phyloP scores from a whole-genome alignment of 768 basidiomycete genomes.

The Hypholoma fasciculare region DNA sequence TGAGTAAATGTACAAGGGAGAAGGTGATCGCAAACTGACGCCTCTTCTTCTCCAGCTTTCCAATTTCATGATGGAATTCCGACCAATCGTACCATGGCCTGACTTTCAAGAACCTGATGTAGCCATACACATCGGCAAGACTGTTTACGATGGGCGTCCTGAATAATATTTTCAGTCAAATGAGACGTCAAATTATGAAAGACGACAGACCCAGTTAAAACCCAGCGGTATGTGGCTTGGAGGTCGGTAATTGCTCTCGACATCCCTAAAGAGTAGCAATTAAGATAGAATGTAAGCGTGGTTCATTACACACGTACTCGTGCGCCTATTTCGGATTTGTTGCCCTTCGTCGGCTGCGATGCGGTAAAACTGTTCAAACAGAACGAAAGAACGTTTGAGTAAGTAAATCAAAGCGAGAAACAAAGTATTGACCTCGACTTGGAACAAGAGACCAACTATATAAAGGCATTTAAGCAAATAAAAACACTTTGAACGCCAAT shows the following conservation, averaged over 20 bases:
- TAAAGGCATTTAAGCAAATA: not conserved
- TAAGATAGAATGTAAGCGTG: not conserved
- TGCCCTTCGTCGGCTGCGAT: slow-evolving; percentile 61
- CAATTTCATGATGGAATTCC: slow-evolving; percentile 39
- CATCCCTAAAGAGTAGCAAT: slow-evolving; percentile 32
- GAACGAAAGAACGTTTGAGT: no score
- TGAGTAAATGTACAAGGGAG: not conserved
- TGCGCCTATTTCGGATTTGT: slow-evolving; percentile 48
- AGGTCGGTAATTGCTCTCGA: slow-evolving; percentile 59
- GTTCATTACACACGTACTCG: slow-evolving; percentile 32
- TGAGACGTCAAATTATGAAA: not conserved
- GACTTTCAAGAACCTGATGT: slow-evolving; percentile 42
- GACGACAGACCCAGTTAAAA: slow-evolving; percentile 53
- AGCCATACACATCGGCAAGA: slow-evolving; percentile 54
- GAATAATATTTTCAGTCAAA: not conserved
- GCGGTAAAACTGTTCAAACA: slow-evolving; percentile 42
- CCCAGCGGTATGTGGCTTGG: slow-evolving; percentile 59
- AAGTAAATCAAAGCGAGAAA: not conserved
- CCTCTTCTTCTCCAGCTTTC: slow-evolving; percentile 44
- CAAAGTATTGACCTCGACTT: slow-evolving; percentile 39
- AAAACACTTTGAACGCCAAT: not conserved
- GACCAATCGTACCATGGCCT: slow-evolving; percentile 49
- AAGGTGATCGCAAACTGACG: slow-evolving; percentile 30
- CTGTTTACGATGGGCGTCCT: slow-evolving; percentile 68
- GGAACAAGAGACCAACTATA: slow-evolving; percentile 48